A percentile compares a stretch with the other conserved stretches of the same genome.
Conservation (phyloP, 208 protist genomes). For the Porcisia hertigi region DNA sequence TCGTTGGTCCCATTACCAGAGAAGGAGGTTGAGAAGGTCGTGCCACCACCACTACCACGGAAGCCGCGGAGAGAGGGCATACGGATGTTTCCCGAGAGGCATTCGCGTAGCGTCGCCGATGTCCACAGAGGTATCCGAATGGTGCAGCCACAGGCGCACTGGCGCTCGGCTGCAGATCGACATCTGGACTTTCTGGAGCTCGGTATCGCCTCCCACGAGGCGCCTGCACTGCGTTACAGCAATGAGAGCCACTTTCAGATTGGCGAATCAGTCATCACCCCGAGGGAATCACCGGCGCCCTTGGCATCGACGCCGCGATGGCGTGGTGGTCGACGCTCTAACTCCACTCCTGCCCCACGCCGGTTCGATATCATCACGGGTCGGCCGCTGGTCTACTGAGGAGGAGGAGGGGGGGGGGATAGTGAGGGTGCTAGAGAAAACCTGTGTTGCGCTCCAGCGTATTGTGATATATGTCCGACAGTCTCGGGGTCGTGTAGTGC, state of each 20-base stretch:
- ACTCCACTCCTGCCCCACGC: conserved; percentile 34
- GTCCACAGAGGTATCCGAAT: conserved; percentile 54
- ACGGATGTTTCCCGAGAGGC: conserved; percentile 50
- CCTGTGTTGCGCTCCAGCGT: neutral
- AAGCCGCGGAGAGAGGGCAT: conserved; percentile 44
- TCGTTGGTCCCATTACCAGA: conserved; percentile 57
- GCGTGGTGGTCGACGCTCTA: conserved; percentile 41
- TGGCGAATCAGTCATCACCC: conserved; percentile 13
- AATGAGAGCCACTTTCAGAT: conserved; percentile 54
- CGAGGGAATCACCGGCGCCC: neutral
- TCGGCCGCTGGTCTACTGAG: conserved; percentile 28
- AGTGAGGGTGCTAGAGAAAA: neutral
- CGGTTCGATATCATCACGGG: conserved; percentile 74
- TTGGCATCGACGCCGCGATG: conserved; percentile 16
- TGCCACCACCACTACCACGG: conserved; percentile 56
- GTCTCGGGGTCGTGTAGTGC: neutral
- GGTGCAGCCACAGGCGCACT: conserved; percentile 61
- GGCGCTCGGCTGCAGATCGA: conserved; percentile 45
- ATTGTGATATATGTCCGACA: neutral
- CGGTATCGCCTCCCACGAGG: conserved; percentile 30
- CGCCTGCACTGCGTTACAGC: conserved; percentile 22
- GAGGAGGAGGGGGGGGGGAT: too few relatives aligned
- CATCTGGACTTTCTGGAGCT: conserved; percentile 51
- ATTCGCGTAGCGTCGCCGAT: conserved; percentile 38
- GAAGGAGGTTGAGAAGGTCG: conserved; percentile 30